Percentiles rank a stretch among this genome's conserved stretches.
Conservation (phyloP, 495 filamentous ascomycete genomes). For the Aspergillus sclerotioniger region DNA sequence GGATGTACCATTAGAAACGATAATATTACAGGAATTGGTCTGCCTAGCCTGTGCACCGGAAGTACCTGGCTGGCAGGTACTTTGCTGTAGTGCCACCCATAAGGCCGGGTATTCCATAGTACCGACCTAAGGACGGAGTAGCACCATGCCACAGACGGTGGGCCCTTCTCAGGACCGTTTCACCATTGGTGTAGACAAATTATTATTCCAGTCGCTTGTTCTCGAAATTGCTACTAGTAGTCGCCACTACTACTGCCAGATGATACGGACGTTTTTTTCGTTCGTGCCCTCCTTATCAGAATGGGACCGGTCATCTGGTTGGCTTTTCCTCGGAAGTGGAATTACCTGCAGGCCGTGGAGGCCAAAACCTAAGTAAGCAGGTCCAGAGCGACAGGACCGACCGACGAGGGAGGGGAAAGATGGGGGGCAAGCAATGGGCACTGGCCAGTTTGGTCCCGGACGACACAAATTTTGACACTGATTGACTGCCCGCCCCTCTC, state of each 20-base stretch:
- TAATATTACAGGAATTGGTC: neutral
- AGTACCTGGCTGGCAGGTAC: neutral
- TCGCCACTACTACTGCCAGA: neutral
- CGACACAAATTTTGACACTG: too few relatives aligned
- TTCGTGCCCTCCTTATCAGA: slow-evolving; percentile 5
- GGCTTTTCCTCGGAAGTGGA: neutral
- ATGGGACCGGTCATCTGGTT: neutral
- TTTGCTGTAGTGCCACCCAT: neutral
- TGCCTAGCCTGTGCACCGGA: neutral
- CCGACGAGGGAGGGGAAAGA: neutral
- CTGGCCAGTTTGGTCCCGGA: too few relatives aligned
- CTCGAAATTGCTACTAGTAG: slow-evolving; percentile 9
- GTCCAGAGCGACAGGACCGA: neutral
- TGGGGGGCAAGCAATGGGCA: neutral
- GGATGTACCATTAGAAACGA: neutral
- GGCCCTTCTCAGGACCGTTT: slow-evolving; percentile 14
- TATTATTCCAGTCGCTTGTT: neutral
- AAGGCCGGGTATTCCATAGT: slow-evolving; percentile 8
- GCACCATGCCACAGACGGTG: slow-evolving; percentile 13
- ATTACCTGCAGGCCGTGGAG: slow-evolving; percentile 2
- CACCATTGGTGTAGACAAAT: neutral
- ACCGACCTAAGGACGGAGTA: slow-evolving; percentile 5
- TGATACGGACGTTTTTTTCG: slow-evolving; percentile 5
- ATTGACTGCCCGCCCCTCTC: too few relatives aligned
- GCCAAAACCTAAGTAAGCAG: neutral